A percentile compares a stretch with the other conserved stretches of the same genome.
Evolutionary conservation across 371 early-diverging fungal genomes (phyloP).

Genomic region (Dichotomocladium elegans): DNA sequence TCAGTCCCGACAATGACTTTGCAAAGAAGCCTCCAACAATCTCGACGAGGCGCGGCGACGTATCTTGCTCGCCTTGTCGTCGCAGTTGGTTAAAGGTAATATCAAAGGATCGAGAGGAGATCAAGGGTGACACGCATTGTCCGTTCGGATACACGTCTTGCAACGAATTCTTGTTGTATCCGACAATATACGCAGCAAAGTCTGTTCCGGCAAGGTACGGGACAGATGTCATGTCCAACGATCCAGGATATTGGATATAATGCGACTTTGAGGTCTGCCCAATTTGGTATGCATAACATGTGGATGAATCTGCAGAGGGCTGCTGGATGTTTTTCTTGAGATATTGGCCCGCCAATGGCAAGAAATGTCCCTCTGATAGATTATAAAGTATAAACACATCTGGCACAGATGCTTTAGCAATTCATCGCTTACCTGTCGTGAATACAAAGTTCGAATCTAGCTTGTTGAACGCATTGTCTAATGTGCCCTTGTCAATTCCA

Average conservation of each 20-base stretch:
- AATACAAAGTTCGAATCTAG: constrained; percentile 79
- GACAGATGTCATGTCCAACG: constrained; percentile 25
- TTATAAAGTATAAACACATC: too few species aligned
- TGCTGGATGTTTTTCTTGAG: constrained; percentile 3
- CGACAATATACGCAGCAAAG: constrained; percentile 29
- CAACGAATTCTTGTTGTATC: constrained; percentile 2
- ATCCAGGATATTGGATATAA: constrained; percentile 12
- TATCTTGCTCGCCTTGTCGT: constrained; percentile 1
- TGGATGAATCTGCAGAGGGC: neutral
- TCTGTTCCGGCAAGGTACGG: constrained; percentile 25
- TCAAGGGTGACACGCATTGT: constrained; percentile 22
- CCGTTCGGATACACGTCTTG: constrained; percentile 16
- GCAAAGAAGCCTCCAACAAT: constrained; percentile 44
- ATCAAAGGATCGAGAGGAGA: constrained; percentile 9
- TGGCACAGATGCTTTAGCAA: too few species aligned
- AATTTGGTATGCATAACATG: neutral
- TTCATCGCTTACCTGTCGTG: constrained; percentile 63
- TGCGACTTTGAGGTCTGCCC: neutral
- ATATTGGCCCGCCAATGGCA: constrained; percentile 36
- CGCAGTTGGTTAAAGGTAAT: constrained; percentile 23
- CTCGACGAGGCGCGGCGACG: constrained; percentile 25
- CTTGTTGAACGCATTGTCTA: constrained; percentile 54
- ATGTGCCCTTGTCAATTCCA: neutral
- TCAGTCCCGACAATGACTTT: constrained; percentile 45
- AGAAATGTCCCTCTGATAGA: constrained; percentile 73